phyloP scores from a whole-genome alignment of 2,329 filamentous ascomycete genomes.

The Aspergillus carbonarius region DNA sequence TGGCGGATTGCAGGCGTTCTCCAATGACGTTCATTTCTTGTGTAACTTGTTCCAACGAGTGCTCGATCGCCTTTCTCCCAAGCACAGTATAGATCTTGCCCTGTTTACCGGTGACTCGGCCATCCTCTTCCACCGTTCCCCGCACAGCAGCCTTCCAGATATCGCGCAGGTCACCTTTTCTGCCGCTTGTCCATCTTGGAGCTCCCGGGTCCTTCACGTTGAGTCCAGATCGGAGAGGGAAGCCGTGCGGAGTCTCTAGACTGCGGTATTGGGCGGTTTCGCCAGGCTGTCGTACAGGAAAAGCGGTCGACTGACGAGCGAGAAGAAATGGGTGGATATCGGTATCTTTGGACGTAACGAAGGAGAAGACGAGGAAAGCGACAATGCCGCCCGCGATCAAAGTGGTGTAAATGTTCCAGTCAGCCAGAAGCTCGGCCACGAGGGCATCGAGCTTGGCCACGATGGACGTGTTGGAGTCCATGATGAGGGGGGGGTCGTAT shows the following conservation, averaged over 20 bases:
- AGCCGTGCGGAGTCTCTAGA: conserved; percentile 81
- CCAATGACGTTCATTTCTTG: conserved; percentile 87
- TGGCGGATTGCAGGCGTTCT: conserved; percentile 68
- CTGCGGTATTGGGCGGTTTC: conserved; percentile 85
- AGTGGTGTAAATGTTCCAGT: conserved; percentile 82
- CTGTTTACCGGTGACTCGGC: conserved; percentile 58
- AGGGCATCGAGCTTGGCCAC: conserved; percentile 70
- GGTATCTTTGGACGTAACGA: conserved; percentile 72
- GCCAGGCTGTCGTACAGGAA: conserved; percentile 75
- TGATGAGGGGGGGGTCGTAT: conserved; percentile 20
- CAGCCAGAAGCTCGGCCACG: conserved; percentile 66
- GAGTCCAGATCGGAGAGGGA: conserved; percentile 72
- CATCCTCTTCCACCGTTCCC: conserved; percentile 64
- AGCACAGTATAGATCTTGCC: conserved; percentile 76
- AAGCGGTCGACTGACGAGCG: conserved; percentile 75
- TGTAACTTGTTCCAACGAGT: conserved; percentile 70
- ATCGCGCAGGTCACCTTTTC: conserved; percentile 86
- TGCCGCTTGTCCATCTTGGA: conserved; percentile 78
- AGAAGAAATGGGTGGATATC: conserved; percentile 92
- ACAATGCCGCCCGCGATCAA: conserved; percentile 66
- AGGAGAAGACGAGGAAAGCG: conserved; percentile 66
- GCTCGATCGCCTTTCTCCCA: conserved; percentile 72
- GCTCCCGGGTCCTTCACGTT: conserved; percentile 78
- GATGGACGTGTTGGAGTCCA: conserved; percentile 50
- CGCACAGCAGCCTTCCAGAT: conserved; percentile 75